Evolutionary conservation across 2,329 filamentous ascomycete species (phyloP).

Genomic region (Ramichloridium luteum): DNA sequence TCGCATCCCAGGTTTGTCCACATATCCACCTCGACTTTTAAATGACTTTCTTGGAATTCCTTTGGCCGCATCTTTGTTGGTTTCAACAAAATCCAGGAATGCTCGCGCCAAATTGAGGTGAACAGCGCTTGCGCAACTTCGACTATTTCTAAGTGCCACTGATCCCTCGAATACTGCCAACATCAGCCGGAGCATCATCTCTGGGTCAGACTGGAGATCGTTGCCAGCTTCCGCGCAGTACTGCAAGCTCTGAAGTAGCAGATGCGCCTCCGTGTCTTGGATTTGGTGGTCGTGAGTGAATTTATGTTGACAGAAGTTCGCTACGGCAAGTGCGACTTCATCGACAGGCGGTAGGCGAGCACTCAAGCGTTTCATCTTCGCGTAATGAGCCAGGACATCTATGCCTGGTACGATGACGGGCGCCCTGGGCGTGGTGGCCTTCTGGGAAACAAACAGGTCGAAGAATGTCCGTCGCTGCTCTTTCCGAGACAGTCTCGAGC

Average conservation of each 20-base stretch:
- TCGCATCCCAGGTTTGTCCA: too few species aligned
- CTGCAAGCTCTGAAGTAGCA: conserved; percentile 46
- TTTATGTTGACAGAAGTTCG: conserved; percentile 43
- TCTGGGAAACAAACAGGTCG: conserved; percentile 43
- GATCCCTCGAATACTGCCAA: too few species aligned
- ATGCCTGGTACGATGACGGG: conserved; percentile 59
- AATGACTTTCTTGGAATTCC: too few species aligned
- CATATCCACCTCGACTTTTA: too few species aligned
- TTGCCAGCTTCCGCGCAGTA: too few species aligned
- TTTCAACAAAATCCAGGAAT: too few species aligned
- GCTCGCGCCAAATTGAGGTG: too few species aligned
- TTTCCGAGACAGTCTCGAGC: background rate
- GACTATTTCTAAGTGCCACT: too few species aligned
- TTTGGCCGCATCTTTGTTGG: too few species aligned
- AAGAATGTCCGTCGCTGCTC: conserved; percentile 45
- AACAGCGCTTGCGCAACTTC: too few species aligned
- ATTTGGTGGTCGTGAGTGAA: conserved; percentile 38
- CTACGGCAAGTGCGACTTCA: conserved; percentile 55
- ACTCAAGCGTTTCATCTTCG: conserved; percentile 49
- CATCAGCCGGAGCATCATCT: too few species aligned
- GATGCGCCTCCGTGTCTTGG: conserved; percentile 55
- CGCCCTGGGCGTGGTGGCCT: conserved; percentile 45
- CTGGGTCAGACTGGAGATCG: background rate
- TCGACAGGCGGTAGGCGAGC: conserved; percentile 50
- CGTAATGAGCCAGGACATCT: conserved; percentile 56